These are phyloP conservation scores for Trypanosoma boissoni DNA, from an alignment of 208 protist genomes.

Conservation along the genomic window DNA sequence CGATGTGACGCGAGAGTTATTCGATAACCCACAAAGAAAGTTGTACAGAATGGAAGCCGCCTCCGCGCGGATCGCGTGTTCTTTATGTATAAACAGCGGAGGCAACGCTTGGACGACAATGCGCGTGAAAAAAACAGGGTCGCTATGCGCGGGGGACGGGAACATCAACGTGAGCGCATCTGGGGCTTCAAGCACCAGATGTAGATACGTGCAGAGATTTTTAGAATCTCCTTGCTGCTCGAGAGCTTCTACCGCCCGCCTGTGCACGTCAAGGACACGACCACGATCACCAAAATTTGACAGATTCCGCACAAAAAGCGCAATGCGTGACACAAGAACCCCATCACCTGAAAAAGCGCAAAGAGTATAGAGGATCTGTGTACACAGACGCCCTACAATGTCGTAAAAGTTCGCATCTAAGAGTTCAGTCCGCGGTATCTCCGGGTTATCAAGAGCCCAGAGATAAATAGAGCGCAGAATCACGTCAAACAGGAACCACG, in stretches of 20 bases:
- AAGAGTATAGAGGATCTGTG: constrained; percentile 50
- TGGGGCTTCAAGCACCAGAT: constrained; percentile 64
- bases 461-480: constrained; percentile 83
- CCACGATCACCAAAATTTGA: constrained; percentile 76
- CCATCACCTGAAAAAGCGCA: constrained; percentile 34
- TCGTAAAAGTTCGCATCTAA: constrained; percentile 72
- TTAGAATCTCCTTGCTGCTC: constrained; percentile 50
- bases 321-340: constrained; percentile 50
- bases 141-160: constrained; percentile 33
- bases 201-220: constrained; percentile 62
- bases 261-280: constrained; percentile 48
- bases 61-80: constrained; percentile 44
- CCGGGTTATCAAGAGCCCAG: constrained; percentile 62
- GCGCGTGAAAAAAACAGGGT: constrained; percentile 67
- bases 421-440: constrained; percentile 34
- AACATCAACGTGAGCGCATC: constrained; percentile 62
- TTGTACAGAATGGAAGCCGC: constrained; percentile 58
- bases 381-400: constrained; percentile 57
- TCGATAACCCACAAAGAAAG: constrained; percentile 61
- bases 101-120: constrained; percentile 63
- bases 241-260: constrained; percentile 56
- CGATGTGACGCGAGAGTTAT: constrained; percentile 57
- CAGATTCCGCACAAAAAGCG: constrained; percentile 72
- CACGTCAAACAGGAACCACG: constrained; percentile 84
- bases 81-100: constrained; percentile 49